A percentile compares a stretch with the other conserved stretches of the same genome.
Evolutionary conservation across 1,284 basidiomycete genomes (phyloP).

Genomic region (Heliocybe sulcata): DNA sequence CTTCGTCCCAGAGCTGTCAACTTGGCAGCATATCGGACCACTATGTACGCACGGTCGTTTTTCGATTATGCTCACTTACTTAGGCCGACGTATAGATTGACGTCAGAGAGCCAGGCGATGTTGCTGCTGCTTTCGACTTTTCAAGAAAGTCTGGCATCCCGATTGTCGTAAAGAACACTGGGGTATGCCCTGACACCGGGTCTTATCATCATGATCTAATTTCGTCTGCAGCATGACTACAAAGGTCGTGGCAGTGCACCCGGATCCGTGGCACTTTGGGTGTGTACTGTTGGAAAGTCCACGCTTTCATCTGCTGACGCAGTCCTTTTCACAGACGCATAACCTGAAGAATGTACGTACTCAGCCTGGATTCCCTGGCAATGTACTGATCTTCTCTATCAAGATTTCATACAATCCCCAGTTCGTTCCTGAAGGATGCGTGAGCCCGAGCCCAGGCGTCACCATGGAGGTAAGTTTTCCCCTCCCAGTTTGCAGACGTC

Average conservation of each 20-base stretch:
- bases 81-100: conserved; percentile 29
- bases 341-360: conserved; percentile 9
- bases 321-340: conserved; percentile 8
- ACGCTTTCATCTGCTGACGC: background rate
- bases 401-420: conserved; percentile 24
- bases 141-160: conserved; percentile 29
- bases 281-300: conserved; percentile 13
- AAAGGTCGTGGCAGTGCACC: conserved; percentile 36
- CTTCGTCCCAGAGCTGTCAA: background rate
- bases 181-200: conserved; percentile 21
- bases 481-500: background rate
- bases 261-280: conserved; percentile 33
- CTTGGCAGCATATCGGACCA: background rate
- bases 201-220: background rate
- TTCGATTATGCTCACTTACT: background rate
- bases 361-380: background rate
- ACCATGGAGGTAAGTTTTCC: conserved; percentile 26
- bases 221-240: conserved; percentile 32
- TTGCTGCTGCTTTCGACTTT: conserved; percentile 33
- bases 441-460: conserved; percentile 19
- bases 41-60: background rate
- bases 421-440: conserved; percentile 30
- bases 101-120: conserved; percentile 28
- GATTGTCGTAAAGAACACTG: conserved; percentile 42
- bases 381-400: background rate